Evolutionary conservation across 768 basidiomycete genomes (phyloP), one percentile per base, ranked within the genome.

Genomic region (Lentinula detonsa): DNA sequence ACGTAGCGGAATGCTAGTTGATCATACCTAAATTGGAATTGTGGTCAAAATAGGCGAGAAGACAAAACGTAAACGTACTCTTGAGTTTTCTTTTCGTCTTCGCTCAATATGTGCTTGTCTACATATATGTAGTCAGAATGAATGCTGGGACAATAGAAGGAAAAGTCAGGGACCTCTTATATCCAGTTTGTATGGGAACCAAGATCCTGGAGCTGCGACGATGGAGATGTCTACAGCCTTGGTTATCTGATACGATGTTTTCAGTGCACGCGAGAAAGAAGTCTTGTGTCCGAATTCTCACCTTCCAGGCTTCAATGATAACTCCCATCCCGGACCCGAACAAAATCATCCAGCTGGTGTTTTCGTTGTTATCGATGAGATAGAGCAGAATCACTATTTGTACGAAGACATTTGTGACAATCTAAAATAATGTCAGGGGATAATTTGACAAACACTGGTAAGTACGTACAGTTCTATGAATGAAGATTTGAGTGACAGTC

Each of bases 341-440:
- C 28, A 98, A 81, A 72, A 98, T 98, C 93, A 98, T 98, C 90
- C 93, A 96, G 68, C 89, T 93, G 34, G 96, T 99, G 71, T 98
- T 91, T 57, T 92, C 87, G 66, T 91, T 93, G 72, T 95, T 95
- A 76, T 97, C 95, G 67, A 95, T 86, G 66, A 98, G 88, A 74
- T 97, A 98, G 18, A 98, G 80, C 35, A 96, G 78, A 67, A 97
- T 87, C 67, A 98, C 79, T 33, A 90, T 72, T 77, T 95, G 91
- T n/a, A 95, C 90, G 70, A 98, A 86, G 64, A 95, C 93, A 72
- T 98, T 99, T 42, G 93, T 92, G 65, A 98, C 71, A 66, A 99
- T 83, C 81, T 83, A 65, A 54, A 37, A 5, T 13, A 35, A 13
- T 23, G 3, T 21, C 16, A 48, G 10, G 21, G 18, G 45, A 10